A percentile compares a stretch with the other conserved stretches of the same genome.
These are phyloP conservation scores for Saccharomyces hybrid DNA, from an alignment of 1,139 yeast genomes.

Conservation along the genomic window DNA sequence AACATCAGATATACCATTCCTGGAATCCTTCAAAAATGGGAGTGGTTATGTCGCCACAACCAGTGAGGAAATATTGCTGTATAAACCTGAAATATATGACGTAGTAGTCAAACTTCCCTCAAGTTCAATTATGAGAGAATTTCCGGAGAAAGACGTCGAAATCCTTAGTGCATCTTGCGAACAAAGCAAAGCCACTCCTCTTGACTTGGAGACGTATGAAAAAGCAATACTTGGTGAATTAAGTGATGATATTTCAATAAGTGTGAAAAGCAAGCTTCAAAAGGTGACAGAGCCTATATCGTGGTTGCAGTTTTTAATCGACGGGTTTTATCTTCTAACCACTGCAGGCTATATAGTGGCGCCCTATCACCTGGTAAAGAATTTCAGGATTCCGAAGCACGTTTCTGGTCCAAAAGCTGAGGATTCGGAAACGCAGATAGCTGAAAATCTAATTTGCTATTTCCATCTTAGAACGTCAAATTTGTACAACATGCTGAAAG, in stretches of 20 bases:
- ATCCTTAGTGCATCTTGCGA: not conserved
- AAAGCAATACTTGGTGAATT: slow-evolving; percentile 11
- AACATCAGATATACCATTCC: slow-evolving; percentile 30
- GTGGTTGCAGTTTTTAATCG: slow-evolving; percentile 61
- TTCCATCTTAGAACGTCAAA: slow-evolving; percentile 18
- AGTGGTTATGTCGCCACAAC: slow-evolving; percentile 56
- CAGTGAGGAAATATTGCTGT: slow-evolving; percentile 60
- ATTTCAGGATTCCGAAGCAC: slow-evolving; percentile 39
- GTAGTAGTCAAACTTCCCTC: slow-evolving; percentile 36
- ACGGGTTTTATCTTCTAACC: slow-evolving; percentile 78
- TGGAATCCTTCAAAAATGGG: slow-evolving; percentile 12
- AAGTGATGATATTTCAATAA: slow-evolving; percentile 16
- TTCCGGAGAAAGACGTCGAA: not conserved
- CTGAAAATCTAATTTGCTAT: slow-evolving; percentile 36
- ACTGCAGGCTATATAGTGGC: slow-evolving; percentile 61
- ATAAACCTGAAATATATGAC: slow-evolving; percentile 51
- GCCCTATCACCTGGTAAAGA: slow-evolving; percentile 30
- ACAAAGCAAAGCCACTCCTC: slow-evolving; percentile 33
- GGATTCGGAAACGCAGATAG: slow-evolving; percentile 29
- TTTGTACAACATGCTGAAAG: slow-evolving; percentile 14
- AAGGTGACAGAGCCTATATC: slow-evolving; percentile 41
- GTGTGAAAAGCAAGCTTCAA: slow-evolving; percentile 22
- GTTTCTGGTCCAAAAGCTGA: slow-evolving; percentile 26
- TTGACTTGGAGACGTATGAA: slow-evolving; percentile 28
- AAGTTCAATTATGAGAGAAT: slow-evolving; percentile 24